Evolutionary conservation across 352 stramenopile genomes (phyloP), one percentile per base, ranked within the genome.

Genomic region (Globisporangium camurandrum): DNA sequence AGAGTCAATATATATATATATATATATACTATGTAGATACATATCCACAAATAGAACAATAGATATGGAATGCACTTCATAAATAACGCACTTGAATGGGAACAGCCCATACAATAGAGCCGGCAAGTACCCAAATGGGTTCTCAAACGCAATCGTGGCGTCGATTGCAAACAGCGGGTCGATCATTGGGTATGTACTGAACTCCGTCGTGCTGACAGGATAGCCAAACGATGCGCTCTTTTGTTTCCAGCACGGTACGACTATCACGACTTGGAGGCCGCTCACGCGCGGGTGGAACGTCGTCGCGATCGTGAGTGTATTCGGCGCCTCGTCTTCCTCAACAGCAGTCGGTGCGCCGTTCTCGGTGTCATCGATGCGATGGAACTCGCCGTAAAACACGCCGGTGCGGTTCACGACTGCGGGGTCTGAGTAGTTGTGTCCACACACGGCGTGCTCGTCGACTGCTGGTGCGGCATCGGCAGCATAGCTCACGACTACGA

Each of bases 81-180:
- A n/a, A 22, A 19, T 20, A 14, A 71, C 65, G 42, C 65, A 94
- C 84, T 81, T 92, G 71, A 95, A 93, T 10, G 78, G 82, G 48
- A 87, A 84, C 27, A 93, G 66, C 17, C 83, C 84, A 31, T 78
- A 92, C 27, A 93, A 66, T 31, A 93, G 55, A 19, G 72, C 81
- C 2, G 84, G 84, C 2, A 95, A 45, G 53, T 86, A 95, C 11
- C 84, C 84, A 47, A 93, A 92, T 20, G 80, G 69, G 51, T 95
- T 95, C 11, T 58, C 54, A 49, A 95, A 95, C 11, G 71, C 61
- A 37, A 92, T 71, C 10, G 55, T 56, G 8, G 67, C 80, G 42
- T 91, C 62, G 31, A 92, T 60, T 54, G 59, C 60, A 28, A 91
- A 61, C 53, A 91, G 52, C 23, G 82, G 66, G n/a, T 88, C 75